Conservation (phyloP, 768 basidiomycete species). For the Collybiopsis luxurians region DNA sequence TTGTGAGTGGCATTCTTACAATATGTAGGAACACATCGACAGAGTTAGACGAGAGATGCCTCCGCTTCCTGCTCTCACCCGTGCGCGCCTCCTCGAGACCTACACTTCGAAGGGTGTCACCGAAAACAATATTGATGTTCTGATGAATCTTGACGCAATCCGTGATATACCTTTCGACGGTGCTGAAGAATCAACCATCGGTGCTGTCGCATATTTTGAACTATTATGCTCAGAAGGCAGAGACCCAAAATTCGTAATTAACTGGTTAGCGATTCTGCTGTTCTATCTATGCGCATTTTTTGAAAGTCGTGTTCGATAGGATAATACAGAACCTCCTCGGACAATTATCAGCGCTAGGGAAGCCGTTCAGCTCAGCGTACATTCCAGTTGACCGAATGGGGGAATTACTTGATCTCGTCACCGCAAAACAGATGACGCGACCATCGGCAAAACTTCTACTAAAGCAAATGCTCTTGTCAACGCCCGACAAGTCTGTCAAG, state of each 20-base stretch:
- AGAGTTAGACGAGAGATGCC: conserved; percentile 56
- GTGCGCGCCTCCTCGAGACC: conserved; percentile 48
- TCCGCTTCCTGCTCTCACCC: conserved; percentile 68
- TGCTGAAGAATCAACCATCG: conserved; percentile 27
- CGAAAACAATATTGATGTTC: conserved; percentile 66
- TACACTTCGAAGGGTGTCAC: conserved; percentile 49
- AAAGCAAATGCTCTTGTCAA: conserved; percentile 58
- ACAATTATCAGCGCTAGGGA: conserved; percentile 58
- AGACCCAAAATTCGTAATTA: conserved; percentile 70
- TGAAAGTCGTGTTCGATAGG: conserved; percentile 44
- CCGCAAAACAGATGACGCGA: conserved; percentile 69
- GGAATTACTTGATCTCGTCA: conserved; percentile 75
- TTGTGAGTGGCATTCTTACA: background rate
- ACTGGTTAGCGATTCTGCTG: conserved; percentile 60
- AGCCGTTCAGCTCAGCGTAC: conserved; percentile 55
- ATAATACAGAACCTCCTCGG: conserved; percentile 87
- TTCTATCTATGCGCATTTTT: conserved; percentile 10
- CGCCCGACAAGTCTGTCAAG: conserved; percentile 31
- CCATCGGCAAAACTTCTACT: conserved; percentile 78
- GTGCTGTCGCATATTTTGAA: conserved; percentile 82
- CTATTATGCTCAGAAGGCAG: conserved; percentile 50
- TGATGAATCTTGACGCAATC: conserved; percentile 70
- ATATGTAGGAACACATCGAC: conserved; percentile 59
- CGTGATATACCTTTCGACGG: conserved; percentile 65
- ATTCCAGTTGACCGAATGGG: conserved; percentile 63